Percentiles rank a stretch among this genome's conserved stretches.
phyloP scores from a whole-genome alignment of 2,329 filamentous ascomycete species.

The Aspergillus brasiliensis region DNA sequence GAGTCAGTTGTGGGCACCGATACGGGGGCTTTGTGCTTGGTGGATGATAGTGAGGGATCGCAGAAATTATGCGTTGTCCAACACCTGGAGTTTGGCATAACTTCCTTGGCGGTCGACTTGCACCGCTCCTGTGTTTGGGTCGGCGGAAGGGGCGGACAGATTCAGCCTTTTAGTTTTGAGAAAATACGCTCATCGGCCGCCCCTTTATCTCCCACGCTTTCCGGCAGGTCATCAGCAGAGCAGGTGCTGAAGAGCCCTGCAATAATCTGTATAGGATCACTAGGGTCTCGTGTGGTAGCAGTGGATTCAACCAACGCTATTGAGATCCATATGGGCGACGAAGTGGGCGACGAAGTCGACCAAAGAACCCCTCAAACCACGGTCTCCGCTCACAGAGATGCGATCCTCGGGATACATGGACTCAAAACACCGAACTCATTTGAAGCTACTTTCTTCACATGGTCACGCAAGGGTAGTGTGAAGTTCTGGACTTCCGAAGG shows the following conservation, averaged over 20 bases:
- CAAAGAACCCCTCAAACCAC: slow-evolving; percentile 34
- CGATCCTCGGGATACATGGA: slow-evolving; percentile 70
- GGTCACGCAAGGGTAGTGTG: slow-evolving; percentile 78
- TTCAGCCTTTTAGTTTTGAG: slow-evolving; percentile 50
- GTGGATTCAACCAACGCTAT: slow-evolving; percentile 77
- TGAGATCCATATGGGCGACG: slow-evolving; percentile 58
- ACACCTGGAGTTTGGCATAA: slow-evolving; percentile 67
- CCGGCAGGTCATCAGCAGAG: slow-evolving; percentile 23
- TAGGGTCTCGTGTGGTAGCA: slow-evolving; percentile 68
- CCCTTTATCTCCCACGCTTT: slow-evolving; percentile 27
- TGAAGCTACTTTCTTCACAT: slow-evolving; percentile 79
- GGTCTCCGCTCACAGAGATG: slow-evolving; percentile 59
- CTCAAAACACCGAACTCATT: slow-evolving; percentile 62
- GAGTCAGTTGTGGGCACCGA: slow-evolving; percentile 85
- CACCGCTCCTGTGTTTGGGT: slow-evolving; percentile 64
- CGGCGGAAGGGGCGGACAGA: slow-evolving; percentile 66
- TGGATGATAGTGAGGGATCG: slow-evolving; percentile 74
- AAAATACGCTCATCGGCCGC: slow-evolving; percentile 37
- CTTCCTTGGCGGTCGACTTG: slow-evolving; percentile 63
- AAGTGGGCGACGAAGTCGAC: slow-evolving; percentile 32
- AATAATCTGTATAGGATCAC: slow-evolving; percentile 69
- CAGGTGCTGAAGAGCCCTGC: slow-evolving; percentile 36
- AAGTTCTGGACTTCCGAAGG: slow-evolving; percentile 82
- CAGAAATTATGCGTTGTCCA: slow-evolving; percentile 70
- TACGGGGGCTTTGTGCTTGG: slow-evolving; percentile 81